Evolutionary conservation across 257 asterid genomes (phyloP).

Genomic region (Knoxia roxburghii): DNA sequence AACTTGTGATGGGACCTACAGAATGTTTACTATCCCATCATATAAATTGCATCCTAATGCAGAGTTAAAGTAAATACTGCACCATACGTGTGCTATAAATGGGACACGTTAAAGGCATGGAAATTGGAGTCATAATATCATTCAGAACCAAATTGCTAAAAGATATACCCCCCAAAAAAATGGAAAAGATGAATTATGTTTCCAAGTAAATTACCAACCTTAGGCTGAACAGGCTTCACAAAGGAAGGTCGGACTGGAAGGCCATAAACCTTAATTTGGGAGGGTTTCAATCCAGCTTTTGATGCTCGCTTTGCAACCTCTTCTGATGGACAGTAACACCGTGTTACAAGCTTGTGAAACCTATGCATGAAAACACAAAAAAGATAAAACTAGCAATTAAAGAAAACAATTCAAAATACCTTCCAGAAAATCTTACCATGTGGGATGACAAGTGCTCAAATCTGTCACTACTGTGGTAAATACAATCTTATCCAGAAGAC

Average conservation of each 20-base stretch:
- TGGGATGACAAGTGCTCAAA: slow-evolving; percentile 92
- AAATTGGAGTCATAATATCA: neutral
- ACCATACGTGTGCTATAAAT: neutral
- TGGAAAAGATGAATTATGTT: neutral
- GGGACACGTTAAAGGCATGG: neutral
- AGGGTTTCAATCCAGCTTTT: slow-evolving; percentile 78
- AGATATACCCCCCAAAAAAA: neutral
- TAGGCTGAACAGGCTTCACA: slow-evolving; percentile 73
- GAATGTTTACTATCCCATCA: neutral
- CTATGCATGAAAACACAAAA: slow-evolving; percentile 34
- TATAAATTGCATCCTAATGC: neutral
- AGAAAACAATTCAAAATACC: slow-evolving; percentile 8
- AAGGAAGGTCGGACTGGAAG: slow-evolving; percentile 98
- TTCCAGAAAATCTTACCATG: slow-evolving; percentile 57
- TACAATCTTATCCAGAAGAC: slow-evolving; percentile 87
- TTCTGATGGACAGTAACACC: slow-evolving; percentile 95
- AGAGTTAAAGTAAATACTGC: neutral
- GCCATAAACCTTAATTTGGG: slow-evolving; percentile 88
- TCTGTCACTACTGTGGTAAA: slow-evolving; percentile 94
- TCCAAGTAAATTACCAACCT: slow-evolving; percentile 40
- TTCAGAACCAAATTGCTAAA: neutral
- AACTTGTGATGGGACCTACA: neutral
- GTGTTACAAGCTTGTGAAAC: slow-evolving; percentile 99
- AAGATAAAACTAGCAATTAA: slow-evolving; percentile 14
- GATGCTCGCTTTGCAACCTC: slow-evolving; percentile 93